These are phyloP conservation scores for Cucurbita pepo DNA, from an alignment of 306 rosid genomes.

Conservation along the genomic window DNA sequence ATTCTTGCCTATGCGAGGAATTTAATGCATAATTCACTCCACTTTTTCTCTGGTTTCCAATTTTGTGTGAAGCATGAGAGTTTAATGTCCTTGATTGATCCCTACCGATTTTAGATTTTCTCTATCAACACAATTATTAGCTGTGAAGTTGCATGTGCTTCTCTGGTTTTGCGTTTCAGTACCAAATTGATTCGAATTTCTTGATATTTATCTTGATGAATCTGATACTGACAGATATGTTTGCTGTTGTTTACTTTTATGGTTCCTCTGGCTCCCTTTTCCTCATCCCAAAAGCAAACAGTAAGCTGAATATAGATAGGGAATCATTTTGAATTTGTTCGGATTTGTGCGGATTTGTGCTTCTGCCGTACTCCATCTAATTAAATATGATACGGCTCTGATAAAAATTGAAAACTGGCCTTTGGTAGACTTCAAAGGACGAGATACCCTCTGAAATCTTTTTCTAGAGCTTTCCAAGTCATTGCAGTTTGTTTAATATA, in stretches of 20 bases:
- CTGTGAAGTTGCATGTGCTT: slow-evolving; percentile 1
- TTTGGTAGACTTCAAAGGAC: not conserved
- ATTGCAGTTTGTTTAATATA: not conserved
- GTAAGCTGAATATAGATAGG: not conserved
- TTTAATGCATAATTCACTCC: not conserved
- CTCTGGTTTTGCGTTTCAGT: not conserved
- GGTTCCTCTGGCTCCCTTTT: not conserved
- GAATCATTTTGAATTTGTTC: not conserved
- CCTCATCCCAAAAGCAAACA: not conserved
- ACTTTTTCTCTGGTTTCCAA: not conserved
- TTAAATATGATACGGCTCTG: not conserved
- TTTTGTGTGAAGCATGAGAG: not conserved
- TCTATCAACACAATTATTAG: not conserved
- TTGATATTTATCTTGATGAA: not conserved
- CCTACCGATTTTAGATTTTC: not conserved
- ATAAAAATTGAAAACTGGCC: not conserved
- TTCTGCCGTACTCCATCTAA: not conserved
- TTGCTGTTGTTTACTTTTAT: not conserved
- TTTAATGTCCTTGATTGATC: not conserved
- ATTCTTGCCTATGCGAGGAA: not conserved
- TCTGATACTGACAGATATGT: slow-evolving; percentile 7
- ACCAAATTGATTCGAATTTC: not conserved
- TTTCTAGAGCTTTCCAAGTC: not conserved
- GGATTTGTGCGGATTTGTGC: not conserved
- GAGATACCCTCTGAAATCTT: not conserved